phyloP scores from a whole-genome alignment of 2,329 filamentous ascomycete genomes.

The Diplodia scrobiculata region DNA sequence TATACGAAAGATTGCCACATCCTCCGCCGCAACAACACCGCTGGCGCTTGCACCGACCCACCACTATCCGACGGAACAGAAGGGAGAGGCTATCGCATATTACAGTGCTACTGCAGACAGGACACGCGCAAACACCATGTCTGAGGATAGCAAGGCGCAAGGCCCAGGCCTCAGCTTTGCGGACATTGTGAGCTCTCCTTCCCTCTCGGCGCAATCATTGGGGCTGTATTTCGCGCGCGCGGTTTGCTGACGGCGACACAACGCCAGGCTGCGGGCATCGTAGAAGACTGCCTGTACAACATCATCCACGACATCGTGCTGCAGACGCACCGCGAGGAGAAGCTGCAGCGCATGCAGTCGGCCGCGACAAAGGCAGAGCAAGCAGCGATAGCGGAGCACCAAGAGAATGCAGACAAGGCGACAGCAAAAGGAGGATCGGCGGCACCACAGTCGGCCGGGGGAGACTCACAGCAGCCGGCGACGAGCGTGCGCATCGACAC shows the following conservation, averaged over 20 bases:
- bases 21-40: not conserved
- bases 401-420: constrained; percentile 59
- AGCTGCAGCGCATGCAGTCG: constrained; percentile 67
- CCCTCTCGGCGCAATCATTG: not conserved
- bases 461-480: constrained; percentile 52
- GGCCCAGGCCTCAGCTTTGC: constrained; percentile 24
- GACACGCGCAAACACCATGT: constrained; percentile 7
- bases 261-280: constrained; percentile 51
- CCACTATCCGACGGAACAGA: too few species aligned
- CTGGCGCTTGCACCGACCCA: not conserved
- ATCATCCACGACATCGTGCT: constrained; percentile 74
- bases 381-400: constrained; percentile 43
- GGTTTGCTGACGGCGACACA: not conserved
- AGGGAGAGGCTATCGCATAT: not conserved
- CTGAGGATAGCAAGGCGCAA: constrained; percentile 22
- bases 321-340: constrained; percentile 76
- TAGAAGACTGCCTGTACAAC: constrained; percentile 76
- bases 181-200: constrained; percentile 13
- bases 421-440: constrained; percentile 38
- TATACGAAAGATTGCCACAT: not conserved
- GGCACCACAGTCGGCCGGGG: not conserved
- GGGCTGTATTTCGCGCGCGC: not conserved
- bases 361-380: constrained; percentile 55
- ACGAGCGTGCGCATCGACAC: constrained; percentile 57
- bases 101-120: not conserved